These are phyloP conservation scores for Ramaria sp. DNA, from an alignment of 768 basidiomycete genomes.

Conservation along the genomic window DNA sequence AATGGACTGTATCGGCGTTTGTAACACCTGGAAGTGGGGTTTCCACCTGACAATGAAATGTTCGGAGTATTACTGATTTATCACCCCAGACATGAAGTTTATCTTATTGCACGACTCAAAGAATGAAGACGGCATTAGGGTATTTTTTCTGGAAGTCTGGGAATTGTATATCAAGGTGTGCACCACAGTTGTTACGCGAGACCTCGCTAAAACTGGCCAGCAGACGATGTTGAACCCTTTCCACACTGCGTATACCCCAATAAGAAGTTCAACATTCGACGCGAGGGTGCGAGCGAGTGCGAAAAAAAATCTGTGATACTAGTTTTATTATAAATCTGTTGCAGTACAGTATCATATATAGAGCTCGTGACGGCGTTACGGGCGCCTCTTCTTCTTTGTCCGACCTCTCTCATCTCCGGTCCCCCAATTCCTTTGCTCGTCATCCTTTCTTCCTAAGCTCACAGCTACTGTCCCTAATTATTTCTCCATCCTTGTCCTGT, in stretches of 20 bases:
- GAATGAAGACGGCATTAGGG: conserved; percentile 93
- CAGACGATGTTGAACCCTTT: conserved; percentile 94
- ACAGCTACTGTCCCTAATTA: conserved; percentile 13
- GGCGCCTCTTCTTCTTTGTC: conserved; percentile 5
- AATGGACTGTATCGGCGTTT: conserved; percentile 97
- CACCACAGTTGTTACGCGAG: neutral
- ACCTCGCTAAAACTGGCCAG: neutral
- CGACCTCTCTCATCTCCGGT: conserved; percentile 7
- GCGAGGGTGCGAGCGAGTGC: conserved; percentile 75
- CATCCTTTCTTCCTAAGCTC: conserved; percentile 10
- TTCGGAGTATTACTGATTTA: neutral
- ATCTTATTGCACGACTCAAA: conserved; percentile 88
- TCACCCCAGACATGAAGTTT: conserved; percentile 80
- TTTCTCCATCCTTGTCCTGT: conserved; percentile 11
- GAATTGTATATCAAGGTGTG: conserved; percentile 92
- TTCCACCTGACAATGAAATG: neutral
- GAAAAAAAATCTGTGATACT: conserved; percentile 59
- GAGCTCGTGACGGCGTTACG: neutral
- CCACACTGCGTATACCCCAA: conserved; percentile 77
- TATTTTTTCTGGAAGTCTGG: conserved; percentile 94
- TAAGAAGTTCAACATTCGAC: conserved; percentile 78
- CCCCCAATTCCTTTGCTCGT: conserved; percentile 3
- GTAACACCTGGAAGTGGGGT: conserved; percentile 86
- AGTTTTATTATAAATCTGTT: neutral
- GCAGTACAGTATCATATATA: too few relatives aligned